Base-by-base conservation (phyloP, 768 basidiomycete species). In the Coprinopsis sp. region DNA sequence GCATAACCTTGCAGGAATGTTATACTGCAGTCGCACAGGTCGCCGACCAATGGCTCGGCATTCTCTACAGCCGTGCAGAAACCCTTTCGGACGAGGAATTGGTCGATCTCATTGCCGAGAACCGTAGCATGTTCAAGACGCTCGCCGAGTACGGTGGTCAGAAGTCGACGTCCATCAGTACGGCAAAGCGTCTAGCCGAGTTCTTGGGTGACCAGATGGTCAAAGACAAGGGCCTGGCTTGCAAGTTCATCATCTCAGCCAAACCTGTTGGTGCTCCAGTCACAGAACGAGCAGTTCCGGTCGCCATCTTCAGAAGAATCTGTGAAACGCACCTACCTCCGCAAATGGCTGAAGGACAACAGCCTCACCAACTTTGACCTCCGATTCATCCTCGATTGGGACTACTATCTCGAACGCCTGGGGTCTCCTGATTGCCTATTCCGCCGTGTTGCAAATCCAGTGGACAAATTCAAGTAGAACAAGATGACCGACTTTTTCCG, bases 121-220 rank as follows among this genome's bases (percentile, higher is more conserved):
- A 99, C 63, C 71, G 96, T 50, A 95, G 91, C 62, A 99, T 99
- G 96, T 86, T 90, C 14, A 93, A 81, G 66, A 99, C 96, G 2
- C 72, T 99, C 38, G 89, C 93, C 1, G 96, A 98, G 65, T 98
- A 99, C 60, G 96, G 77, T 3, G 84, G 81, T 6, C 96, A 99
- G 62, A 99, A 99, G 67, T 97, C 94, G 24, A 99, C 96, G 0
- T 96, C 94, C 1, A 99, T 99, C 69, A 92, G 88, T 54, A 99
- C 96, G 1, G 96, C 96, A 3, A 83, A 79, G 54, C 84, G 96
- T 49, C 75, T 99, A 18, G 93, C 96, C 2, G 96, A 99, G 62
- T 98, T 99, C 69, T 68, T 99, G 46, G 96, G 96, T 25, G 84
- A 93, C 60, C 89, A 93, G 57, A 99, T 99, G 96, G 94, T 98